Percentiles rank a stretch among this genome's conserved stretches.
These are phyloP conservation scores for Nakazawaea populi DNA, from an alignment of 805 yeast genomes.

Conservation along the genomic window DNA sequence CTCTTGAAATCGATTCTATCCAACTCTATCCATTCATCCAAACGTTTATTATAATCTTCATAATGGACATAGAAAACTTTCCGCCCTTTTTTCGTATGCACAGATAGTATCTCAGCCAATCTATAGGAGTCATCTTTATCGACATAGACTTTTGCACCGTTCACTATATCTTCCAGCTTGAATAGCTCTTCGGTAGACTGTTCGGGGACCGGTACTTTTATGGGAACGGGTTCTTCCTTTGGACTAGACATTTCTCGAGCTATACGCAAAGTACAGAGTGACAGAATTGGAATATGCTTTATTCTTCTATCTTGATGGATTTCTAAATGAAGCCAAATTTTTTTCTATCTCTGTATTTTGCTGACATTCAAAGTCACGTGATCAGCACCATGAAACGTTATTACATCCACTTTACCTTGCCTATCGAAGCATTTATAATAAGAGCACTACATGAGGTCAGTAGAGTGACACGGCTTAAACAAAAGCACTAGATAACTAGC, in stretches of 20 bases:
- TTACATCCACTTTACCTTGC: too few species aligned
- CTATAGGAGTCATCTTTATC: constrained; percentile 75
- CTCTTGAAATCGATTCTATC: constrained; percentile 67
- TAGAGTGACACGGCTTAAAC: too few species aligned
- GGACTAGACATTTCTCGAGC: constrained; percentile 1
- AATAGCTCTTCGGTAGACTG: constrained; percentile 22
- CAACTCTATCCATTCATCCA: constrained; percentile 88
- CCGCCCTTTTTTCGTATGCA: constrained; percentile 68
- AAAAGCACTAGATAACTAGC: too few species aligned
- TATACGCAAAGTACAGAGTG: too few species aligned
- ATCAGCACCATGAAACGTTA: too few species aligned
- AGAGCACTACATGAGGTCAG: too few species aligned
- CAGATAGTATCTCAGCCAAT: constrained; percentile 79
- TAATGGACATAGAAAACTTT: constrained; percentile 89
- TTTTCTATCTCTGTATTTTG: too few species aligned
- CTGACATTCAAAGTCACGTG: too few species aligned
- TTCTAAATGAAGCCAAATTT: too few species aligned
- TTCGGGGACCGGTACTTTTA: constrained; percentile 17
- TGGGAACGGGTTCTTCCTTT: constrained; percentile 3
- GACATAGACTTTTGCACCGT: constrained; percentile 81
- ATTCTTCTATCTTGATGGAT: too few species aligned
- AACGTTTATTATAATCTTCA: constrained; percentile 88
- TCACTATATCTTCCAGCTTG: constrained; percentile 42
- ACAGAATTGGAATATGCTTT: too few species aligned
- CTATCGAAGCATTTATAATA: too few species aligned